Base-by-base conservation (phyloP, 202 grass and related monocot genomes). In the Musa balbisiana region DNA sequence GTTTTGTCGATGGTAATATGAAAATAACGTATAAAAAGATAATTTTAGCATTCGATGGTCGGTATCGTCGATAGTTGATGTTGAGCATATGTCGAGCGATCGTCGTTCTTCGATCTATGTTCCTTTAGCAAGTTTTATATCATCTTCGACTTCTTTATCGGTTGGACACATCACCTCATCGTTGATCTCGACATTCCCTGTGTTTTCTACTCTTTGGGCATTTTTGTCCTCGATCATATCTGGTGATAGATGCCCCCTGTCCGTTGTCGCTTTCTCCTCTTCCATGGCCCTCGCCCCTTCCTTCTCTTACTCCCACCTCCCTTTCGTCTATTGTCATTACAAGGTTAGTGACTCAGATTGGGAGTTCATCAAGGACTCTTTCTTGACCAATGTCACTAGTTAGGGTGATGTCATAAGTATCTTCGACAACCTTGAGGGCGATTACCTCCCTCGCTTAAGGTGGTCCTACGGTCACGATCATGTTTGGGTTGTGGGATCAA, bases 401-500 rank as follows among this genome's bases (percentile, higher is more conserved):
- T 90, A 75, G 84, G 84, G 84, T 49, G 75, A 69, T 17, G 54
- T 58, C 3, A 60, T 82, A 73, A 90, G 84, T 11, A 84, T 82
- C 9, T 90, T 84, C 59, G 67, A 73, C 9, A 73, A 49, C 19
- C 72, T 90, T 20, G 87, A 87, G 73, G 33, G 71, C 8, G 52
- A 79, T 2, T 87, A 67, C 33, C 77, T 90, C 71, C 69, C 59
- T 71, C 67, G 82, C 14, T 64, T 87, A 13, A 75, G 60, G 2
- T 20, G 16, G 2, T 79, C 49, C 23, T 82, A 27, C 20, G 52
- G 56, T 26, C 80, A 86, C 11, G 19, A 63, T 29, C 84, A 82
- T 51, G 79, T 90, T 3, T 90, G 84, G 87, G 72, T 81, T 0
- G 84, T 84, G 3, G 84, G 87, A 24, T 84, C 81, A 1, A 78